phyloP scores from a whole-genome alignment of 2,329 filamentous ascomycete species.

The Monosporascus sp. region DNA sequence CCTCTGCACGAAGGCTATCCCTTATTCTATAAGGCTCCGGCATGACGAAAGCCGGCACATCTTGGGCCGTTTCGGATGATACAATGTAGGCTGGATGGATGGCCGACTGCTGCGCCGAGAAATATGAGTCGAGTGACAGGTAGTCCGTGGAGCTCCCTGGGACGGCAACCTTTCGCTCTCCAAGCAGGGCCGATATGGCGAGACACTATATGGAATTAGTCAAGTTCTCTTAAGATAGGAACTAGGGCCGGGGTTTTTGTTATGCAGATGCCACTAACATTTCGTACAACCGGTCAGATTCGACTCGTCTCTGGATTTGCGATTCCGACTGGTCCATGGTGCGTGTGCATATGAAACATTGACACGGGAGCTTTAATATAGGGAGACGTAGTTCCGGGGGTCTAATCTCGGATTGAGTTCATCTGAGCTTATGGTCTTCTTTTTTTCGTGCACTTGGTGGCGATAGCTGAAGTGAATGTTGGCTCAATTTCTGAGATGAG shows the following conservation, averaged over 20 bases:
- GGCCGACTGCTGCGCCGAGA: background rate
- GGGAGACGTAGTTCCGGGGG: background rate
- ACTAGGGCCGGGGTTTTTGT: background rate
- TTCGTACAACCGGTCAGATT: background rate
- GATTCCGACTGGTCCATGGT: background rate
- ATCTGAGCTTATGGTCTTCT: background rate
- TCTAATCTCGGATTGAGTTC: background rate
- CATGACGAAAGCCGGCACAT: constrained; percentile 15
- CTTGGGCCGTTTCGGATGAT: constrained; percentile 1
- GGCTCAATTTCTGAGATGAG: background rate
- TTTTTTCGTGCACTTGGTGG: background rate
- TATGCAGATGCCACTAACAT: background rate
- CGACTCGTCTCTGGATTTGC: background rate
- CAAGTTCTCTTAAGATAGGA: background rate
- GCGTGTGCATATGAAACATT: background rate
- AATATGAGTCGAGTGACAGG: constrained; percentile 1
- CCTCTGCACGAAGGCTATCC: no score
- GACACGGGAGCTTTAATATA: background rate
- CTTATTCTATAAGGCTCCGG: no score
- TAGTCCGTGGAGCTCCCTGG: background rate
- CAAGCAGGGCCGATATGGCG: background rate
- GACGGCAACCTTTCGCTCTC: background rate
- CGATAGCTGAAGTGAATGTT: background rate
- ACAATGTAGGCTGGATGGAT: constrained; percentile 3
- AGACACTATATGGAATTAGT: background rate